Percentiles rank a stretch among this genome's conserved stretches.
Evolutionary conservation across 306 rosid species (phyloP).

Genomic region (Lotus japonicus): DNA sequence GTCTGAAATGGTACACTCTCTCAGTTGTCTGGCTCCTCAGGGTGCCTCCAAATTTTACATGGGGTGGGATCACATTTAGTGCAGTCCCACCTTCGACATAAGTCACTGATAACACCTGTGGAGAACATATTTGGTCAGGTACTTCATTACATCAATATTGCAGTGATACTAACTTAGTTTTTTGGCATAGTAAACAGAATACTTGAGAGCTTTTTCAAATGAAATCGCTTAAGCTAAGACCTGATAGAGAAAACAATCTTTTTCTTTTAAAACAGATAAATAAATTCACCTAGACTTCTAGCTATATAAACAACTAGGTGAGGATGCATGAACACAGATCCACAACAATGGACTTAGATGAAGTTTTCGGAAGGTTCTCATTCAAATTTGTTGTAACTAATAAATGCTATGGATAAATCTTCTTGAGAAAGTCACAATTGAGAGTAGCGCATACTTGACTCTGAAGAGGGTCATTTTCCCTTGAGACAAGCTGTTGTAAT

Average conservation of each 20-base stretch:
- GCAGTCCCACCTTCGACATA: constrained; percentile 52
- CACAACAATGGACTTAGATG: background rate
- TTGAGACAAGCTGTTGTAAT: constrained; percentile 65
- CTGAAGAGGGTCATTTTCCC: constrained; percentile 59
- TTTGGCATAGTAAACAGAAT: background rate
- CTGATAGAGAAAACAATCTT: background rate
- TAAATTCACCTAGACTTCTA: background rate
- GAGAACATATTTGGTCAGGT: constrained; percentile 13
- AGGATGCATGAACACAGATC: background rate
- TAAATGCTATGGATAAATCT: background rate
- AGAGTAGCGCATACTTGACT: constrained; percentile 42
- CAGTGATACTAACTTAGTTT: background rate
- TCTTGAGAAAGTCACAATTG: constrained; percentile 11
- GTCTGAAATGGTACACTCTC: constrained; percentile 49
- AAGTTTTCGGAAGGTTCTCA: background rate
- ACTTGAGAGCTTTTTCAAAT: constrained; percentile 9
- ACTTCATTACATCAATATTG: background rate
- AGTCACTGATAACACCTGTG: constrained; percentile 57
- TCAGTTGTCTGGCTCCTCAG: constrained; percentile 64
- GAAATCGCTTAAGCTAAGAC: background rate
- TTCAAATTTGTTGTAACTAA: constrained; percentile 1
- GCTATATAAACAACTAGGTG: background rate
- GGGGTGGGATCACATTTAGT: constrained; percentile 42
- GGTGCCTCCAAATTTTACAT: constrained; percentile 61
- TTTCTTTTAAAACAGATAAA: background rate